Base-by-base conservation (phyloP, 1,284 basidiomycete species). In the Xerocomus amazonicus region DNA sequence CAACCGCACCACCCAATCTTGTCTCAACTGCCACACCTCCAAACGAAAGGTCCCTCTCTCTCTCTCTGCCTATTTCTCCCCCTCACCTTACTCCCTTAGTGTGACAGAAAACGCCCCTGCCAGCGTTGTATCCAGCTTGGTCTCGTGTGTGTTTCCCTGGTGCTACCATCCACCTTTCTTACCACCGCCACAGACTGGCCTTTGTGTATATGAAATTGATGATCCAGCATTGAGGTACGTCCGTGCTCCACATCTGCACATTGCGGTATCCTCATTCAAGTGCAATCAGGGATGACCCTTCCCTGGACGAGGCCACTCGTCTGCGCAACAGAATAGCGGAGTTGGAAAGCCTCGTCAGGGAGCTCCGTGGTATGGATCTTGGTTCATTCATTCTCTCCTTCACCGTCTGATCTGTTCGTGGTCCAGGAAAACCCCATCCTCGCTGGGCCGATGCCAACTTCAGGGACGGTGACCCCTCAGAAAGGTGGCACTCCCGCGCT, bases 201-300 rank as follows among this genome's bases (percentile, higher is more conserved):
- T 92, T 16, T 94, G 91, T 65, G 91, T 94, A 0, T 94, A 94
- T 60, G 91, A 94, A 64, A 88, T 93, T 51, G 92, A 93, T 66
- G 91, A 94, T 69, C 86, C 88, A 12, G 82, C 87, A 9, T 73
- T 90, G 46, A 78, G 87, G 89, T 90, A 59, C 59, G 79, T 50
- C 38, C 45, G 7, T 23, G 12, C 34, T 54, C 33, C 26, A 39
- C 39, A 38, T 47, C 41, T 48, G 31, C 47, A 31, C 19, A 23
- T 23, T 23, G 19, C 19, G 19, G 19, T 23, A 4, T 23, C 19
- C 54, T 56, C 36, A 57, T 47, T 49, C 19, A 47, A 32, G 46
- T n/a, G 14, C 33, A 47, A 48, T 40, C 67, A 92, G 90, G 67
- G 87, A 92, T 63, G 88, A 92, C 70, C 89, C 90, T 12, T 81